Percentiles rank a stretch among this genome's conserved stretches.
Conservation (phyloP, 73 alveolate genomes). For the Paramecium primaurelia region DNA sequence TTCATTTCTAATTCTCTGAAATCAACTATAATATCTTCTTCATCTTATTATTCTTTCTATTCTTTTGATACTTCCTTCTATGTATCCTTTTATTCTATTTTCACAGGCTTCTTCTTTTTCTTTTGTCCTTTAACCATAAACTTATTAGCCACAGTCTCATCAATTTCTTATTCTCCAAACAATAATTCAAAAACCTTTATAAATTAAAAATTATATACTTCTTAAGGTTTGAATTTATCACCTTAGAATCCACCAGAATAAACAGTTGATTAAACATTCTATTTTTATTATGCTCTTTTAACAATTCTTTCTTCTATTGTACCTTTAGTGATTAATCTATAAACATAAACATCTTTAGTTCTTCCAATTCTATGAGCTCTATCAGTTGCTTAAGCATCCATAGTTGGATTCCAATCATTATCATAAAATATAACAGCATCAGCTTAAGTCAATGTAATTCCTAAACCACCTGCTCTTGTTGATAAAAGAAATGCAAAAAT, state of each 20-base stretch:
- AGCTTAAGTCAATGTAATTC: conserved; percentile 97
- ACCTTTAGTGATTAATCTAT: conserved; percentile 92
- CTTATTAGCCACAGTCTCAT: neutral
- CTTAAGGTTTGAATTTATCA: conserved; percentile 94
- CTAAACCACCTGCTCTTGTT: conserved; percentile 99
- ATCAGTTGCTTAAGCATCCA: conserved; percentile 99
- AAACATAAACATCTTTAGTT: conserved; percentile 93
- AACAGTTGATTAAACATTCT: conserved; percentile 96
- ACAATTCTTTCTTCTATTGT: conserved; percentile 98
- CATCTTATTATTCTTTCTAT: neutral
- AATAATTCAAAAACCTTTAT: conserved; percentile 81
- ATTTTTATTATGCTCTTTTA: conserved; percentile 96
- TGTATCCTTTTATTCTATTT: conserved; percentile 67
- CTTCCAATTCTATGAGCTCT: conserved; percentile 98
- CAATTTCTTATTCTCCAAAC: conserved; percentile 74
- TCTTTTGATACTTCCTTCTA: neutral
- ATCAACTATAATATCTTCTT: conserved; percentile 44
- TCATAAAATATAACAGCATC: conserved; percentile 98
- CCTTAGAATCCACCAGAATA: conserved; percentile 97
- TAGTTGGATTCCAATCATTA: conserved; percentile 99
- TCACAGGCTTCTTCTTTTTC: conserved; percentile 6
- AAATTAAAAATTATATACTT: conserved; percentile 56
- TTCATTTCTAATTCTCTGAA: conserved; percentile 1
- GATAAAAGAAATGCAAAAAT: conserved; percentile 93
- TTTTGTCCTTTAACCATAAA: neutral